A percentile compares a stretch with the other conserved stretches of the same genome.
Evolutionary conservation across 2,329 filamentous ascomycete genomes (phyloP).

Genomic region (Fusarium proliferatum): DNA sequence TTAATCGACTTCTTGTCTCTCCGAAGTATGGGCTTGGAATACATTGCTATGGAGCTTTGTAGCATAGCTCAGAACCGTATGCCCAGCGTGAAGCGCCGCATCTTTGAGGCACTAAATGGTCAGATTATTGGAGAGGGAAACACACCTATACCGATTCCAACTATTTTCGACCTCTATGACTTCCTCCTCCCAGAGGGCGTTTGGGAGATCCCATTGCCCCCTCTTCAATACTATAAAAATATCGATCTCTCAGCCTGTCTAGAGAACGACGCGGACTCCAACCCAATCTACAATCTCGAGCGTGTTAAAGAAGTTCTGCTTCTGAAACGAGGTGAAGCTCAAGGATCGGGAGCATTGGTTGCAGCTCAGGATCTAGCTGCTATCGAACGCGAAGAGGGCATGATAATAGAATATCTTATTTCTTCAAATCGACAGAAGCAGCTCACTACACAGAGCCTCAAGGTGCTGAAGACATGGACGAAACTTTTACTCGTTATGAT

Average conservation of each 20-base stretch:
- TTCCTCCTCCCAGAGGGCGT: conserved; percentile 72
- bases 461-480: conserved; percentile 84
- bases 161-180: conserved; percentile 92
- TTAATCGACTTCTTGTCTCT: conserved; percentile 82
- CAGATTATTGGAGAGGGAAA: conserved; percentile 75
- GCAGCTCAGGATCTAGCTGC: conserved; percentile 60
- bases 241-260: conserved; percentile 75
- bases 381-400: conserved; percentile 68
- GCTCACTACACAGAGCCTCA: conserved; percentile 67
- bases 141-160: conserved; percentile 74
- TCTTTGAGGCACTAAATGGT: conserved; percentile 81
- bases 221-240: conserved; percentile 70
- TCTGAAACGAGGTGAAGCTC: conserved; percentile 73
- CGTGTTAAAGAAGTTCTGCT: conserved; percentile 80
- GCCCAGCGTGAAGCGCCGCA: conserved; percentile 75
- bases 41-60: conserved; percentile 86
- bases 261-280: conserved; percentile 67
- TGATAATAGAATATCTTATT: conserved; percentile 69
- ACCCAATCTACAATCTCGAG: conserved; percentile 73
- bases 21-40: conserved; percentile 83
- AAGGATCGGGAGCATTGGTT: conserved; percentile 60
- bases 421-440: conserved; percentile 73
- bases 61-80: conserved; percentile 77
- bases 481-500: conserved; percentile 87
- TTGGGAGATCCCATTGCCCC: conserved; percentile 64